phyloP scores from a whole-genome alignment of 1,284 basidiomycete genomes.

The Neolentinus lepideus region DNA sequence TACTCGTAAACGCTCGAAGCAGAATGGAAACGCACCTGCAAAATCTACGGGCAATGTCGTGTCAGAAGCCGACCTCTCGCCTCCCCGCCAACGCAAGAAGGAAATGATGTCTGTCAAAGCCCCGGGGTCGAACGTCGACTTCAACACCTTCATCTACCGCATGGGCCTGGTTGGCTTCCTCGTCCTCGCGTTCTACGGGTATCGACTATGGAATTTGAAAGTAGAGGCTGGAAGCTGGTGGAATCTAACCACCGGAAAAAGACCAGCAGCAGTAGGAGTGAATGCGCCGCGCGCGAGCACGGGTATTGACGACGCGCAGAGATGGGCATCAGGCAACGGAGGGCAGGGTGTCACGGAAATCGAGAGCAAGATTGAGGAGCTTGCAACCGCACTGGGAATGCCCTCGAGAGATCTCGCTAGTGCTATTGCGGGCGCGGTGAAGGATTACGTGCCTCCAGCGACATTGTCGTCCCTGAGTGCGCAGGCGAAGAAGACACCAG shows the following conservation, averaged over 20 bases:
- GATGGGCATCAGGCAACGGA: not conserved
- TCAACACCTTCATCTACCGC: conserved; percentile 40
- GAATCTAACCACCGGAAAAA: conserved; percentile 40
- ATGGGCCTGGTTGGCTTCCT: conserved; percentile 34
- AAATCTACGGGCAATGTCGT: conserved; percentile 9
- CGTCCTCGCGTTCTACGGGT: conserved; percentile 43
- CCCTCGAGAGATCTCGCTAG: conserved; percentile 49
- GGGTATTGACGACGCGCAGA: conserved; percentile 2
- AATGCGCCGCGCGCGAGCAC: conserved; percentile 1
- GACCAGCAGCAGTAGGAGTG: conserved; percentile 8
- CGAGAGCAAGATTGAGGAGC: conserved; percentile 47
- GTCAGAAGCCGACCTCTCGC: conserved; percentile 21
- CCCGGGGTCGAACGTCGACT: conserved; percentile 22
- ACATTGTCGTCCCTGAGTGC: conserved; percentile 43
- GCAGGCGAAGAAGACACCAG: conserved; percentile 30
- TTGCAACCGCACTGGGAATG: conserved; percentile 57
- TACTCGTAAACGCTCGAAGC: conserved; percentile 3
- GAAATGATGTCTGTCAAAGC: conserved; percentile 23
- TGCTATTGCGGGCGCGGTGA: conserved; percentile 52
- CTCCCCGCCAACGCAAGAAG: conserved; percentile 24
- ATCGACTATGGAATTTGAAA: conserved; percentile 43
- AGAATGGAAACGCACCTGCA: not conserved
- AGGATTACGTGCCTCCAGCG: conserved; percentile 48
- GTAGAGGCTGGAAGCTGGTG: conserved; percentile 51
- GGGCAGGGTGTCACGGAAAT: conserved; percentile 20